These are phyloP conservation scores for Phoma herbarum DNA, from an alignment of 2,329 filamentous ascomycete species.

Conservation along the genomic window DNA sequence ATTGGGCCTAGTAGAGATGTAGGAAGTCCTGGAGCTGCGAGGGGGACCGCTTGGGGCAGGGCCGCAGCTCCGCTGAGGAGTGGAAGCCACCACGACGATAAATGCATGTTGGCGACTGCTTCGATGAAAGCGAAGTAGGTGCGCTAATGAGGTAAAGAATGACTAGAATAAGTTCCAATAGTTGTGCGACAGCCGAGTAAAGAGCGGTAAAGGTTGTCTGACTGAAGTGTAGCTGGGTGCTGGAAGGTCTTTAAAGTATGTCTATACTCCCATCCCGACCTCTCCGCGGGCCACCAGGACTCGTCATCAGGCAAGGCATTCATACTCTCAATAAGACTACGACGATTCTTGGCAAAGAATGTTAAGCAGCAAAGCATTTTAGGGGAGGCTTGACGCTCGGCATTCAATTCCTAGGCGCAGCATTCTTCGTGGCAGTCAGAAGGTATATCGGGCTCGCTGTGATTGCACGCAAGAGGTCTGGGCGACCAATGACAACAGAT, in stretches of 20 bases:
- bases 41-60: neutral
- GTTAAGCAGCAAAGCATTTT: slow-evolving; percentile 2
- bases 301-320: slow-evolving; percentile 8
- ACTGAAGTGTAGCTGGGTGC: neutral
- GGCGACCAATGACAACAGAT: neutral
- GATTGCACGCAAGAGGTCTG: neutral
- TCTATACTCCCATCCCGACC: neutral
- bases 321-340: too few species aligned
- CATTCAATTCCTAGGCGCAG: neutral
- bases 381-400: neutral
- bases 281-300: neutral
- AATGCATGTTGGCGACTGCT: slow-evolving; percentile 5
- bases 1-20: neutral
- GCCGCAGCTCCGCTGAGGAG: slow-evolving; percentile 10
- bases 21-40: neutral
- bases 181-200: neutral
- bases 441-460: neutral
- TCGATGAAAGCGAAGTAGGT: neutral
- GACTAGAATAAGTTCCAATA: neutral
- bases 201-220: neutral
- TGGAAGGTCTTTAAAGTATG: neutral
- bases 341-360: slow-evolving; percentile 10
- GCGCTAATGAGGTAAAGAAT: neutral
- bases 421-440: slow-evolving; percentile 16
- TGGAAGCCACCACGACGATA: slow-evolving; percentile 5